Evolutionary conservation across 1,284 basidiomycete species (phyloP), one percentile per base, ranked within the genome.

Genomic region (Cutaneotrichosporon sp.): DNA sequence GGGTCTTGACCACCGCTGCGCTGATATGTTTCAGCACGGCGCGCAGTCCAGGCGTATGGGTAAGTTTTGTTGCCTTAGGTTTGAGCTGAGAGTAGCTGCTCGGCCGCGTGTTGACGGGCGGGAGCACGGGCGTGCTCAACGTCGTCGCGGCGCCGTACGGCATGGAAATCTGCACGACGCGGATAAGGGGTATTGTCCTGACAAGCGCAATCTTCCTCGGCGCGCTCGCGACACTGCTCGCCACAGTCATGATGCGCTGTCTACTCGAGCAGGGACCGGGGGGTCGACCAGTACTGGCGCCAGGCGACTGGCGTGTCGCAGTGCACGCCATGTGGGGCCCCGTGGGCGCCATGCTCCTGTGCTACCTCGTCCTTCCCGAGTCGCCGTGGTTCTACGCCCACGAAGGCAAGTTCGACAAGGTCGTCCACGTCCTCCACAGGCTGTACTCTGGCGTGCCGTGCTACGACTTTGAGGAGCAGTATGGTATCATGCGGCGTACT

Each of bases 391-490:
- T 51, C 52, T 39, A 56, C 43, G 63, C 63, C 20, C 45, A 55
- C 30, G 38, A 35, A n/a, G 60, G 56, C 15, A 50, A 61, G 48
- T 52, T 59, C 26, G 60, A 58, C 30, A 49, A 26, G 15, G 56
- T 58, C 2, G 26, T 60, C 36, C 61, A 60, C 51, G 18, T 39
- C 1, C 44, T 64, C 18, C 41, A 47, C 17, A 40, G 46, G 18
- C 60, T 68, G 8, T 64, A 65, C 45, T 62, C 61, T 4, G 55
- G 55, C 35, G 54, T 66, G 35, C 42, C 52, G 17, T 61, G 58
- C 1, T 68, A 66, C 60, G 57, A 68, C 51, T 58, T 56, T 35
- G 64, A 68, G 20, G 60, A 63, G 23, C 60, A 68, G 51, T 66
- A 64, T 45, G 48, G 34, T 2, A 65, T 55, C 44, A 61, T 68